Evolutionary conservation across 768 basidiomycete genomes (phyloP).

Genomic region (Megacollybia marginata): DNA sequence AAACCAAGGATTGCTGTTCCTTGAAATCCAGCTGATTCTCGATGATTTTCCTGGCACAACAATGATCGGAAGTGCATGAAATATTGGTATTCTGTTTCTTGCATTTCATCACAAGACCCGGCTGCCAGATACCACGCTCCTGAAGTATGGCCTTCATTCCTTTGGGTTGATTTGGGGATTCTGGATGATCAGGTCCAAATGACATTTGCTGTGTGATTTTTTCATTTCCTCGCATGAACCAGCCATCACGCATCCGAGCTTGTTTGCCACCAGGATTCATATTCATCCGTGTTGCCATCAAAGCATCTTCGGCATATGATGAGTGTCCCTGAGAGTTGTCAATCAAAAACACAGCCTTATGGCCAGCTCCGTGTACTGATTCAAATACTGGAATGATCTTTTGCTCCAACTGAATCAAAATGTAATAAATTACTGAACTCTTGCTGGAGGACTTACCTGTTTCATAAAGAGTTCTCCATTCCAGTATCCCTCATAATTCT

Average conservation of each 20-base stretch:
- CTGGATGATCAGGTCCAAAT: slow-evolving; percentile 17
- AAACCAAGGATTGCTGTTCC: slow-evolving; percentile 14
- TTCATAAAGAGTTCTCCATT: slow-evolving; percentile 20
- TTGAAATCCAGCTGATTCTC: slow-evolving; percentile 13
- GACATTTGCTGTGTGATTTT: slow-evolving; percentile 13
- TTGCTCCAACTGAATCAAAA: slow-evolving; percentile 12
- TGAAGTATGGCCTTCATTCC: slow-evolving; percentile 23
- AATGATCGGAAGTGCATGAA: slow-evolving; percentile 6
- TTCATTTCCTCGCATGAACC: slow-evolving; percentile 6
- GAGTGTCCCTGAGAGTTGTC: slow-evolving; percentile 20
- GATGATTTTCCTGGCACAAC: slow-evolving; percentile 22
- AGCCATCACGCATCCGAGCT: slow-evolving; percentile 12
- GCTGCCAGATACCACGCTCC: slow-evolving; percentile 16
- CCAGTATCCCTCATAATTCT: slow-evolving; percentile 23
- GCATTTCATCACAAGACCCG: slow-evolving; percentile 10
- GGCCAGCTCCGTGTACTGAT: not conserved
- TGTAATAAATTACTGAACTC: not conserved
- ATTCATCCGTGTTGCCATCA: slow-evolving; percentile 16
- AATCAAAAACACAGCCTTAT: slow-evolving; percentile 10
- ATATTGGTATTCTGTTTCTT: slow-evolving; percentile 2
- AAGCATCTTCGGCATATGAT: slow-evolving; percentile 14
- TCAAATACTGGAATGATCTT: slow-evolving; percentile 16
- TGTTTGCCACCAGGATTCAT: slow-evolving; percentile 16
- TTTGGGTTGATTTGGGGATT: slow-evolving; percentile 15
- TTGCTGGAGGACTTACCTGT: slow-evolving; percentile 16